Conservation (phyloP, 2,329 filamentous ascomycete genomes). For the Clonostachys rhizophaga region DNA sequence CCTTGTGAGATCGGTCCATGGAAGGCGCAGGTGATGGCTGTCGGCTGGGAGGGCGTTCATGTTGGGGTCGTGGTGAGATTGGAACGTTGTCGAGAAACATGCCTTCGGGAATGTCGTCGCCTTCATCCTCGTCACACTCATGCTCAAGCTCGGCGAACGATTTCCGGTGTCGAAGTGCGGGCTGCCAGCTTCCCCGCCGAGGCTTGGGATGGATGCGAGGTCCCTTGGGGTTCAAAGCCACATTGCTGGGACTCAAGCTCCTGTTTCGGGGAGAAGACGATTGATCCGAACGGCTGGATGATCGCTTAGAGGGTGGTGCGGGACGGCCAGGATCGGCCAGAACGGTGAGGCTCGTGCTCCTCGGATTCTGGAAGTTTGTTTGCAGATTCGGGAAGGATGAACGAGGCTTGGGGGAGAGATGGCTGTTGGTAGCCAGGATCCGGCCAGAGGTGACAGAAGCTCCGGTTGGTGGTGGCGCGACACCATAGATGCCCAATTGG, state of each 20-base stretch:
- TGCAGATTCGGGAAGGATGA: constrained; percentile 40
- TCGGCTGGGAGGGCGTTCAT: constrained; percentile 49
- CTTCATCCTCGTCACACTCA: constrained; percentile 73
- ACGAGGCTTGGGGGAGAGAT: constrained; percentile 23
- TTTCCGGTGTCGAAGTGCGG: constrained; percentile 54
- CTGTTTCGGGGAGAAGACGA: constrained; percentile 34
- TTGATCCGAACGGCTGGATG: constrained; percentile 20
- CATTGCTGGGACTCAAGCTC: constrained; percentile 42
- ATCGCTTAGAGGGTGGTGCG: constrained; percentile 12
- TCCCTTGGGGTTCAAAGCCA: constrained; percentile 38
- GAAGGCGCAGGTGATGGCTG: constrained; percentile 49
- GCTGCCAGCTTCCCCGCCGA: constrained; percentile 68
- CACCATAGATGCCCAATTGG: constrained; percentile 32
- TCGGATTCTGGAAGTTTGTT: constrained; percentile 42
- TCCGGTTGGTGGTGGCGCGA: not conserved
- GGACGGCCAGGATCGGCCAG: constrained; percentile 27
- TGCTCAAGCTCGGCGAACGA: constrained; percentile 66
- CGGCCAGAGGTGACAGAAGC: constrained; percentile 13
- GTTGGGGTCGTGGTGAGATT: constrained; percentile 65
- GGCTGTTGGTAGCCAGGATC: constrained; percentile 20
- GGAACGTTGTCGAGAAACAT: constrained; percentile 78
- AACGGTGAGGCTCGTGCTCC: constrained; percentile 40
- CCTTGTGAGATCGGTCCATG: constrained; percentile 44
- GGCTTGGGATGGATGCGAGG: constrained; percentile 30
- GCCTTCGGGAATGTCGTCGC: constrained; percentile 74